Evolutionary conservation across 768 basidiomycete genomes (phyloP).

Genomic region (Tricholoma bakamatsutake): DNA sequence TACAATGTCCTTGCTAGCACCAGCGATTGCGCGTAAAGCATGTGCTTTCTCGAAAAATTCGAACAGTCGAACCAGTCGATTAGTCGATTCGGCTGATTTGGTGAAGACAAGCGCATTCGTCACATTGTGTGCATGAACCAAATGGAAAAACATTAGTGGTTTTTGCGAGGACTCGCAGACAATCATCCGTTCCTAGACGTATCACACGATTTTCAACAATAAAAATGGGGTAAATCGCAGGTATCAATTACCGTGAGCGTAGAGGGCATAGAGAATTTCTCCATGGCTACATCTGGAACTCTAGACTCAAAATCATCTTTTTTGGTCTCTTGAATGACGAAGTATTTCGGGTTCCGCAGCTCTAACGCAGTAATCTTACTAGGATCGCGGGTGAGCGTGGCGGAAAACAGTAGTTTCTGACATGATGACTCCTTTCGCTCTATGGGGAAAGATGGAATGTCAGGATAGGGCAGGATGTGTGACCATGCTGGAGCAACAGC

Average conservation of each 20-base stretch:
- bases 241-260: slow-evolving; percentile 55
- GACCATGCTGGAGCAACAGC: slow-evolving; percentile 60
- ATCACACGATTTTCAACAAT: neutral
- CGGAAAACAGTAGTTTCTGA: slow-evolving; percentile 94
- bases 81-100: slow-evolving; percentile 91
- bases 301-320: slow-evolving; percentile 27
- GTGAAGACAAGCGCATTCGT: slow-evolving; percentile 86
- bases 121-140: slow-evolving; percentile 59
- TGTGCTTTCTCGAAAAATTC: slow-evolving; percentile 67
- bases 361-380: slow-evolving; percentile 84
- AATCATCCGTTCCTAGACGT: slow-evolving; percentile 78
- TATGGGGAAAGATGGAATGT: slow-evolving; percentile 42
- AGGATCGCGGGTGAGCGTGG: slow-evolving; percentile 91
- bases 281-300: slow-evolving; percentile 54
- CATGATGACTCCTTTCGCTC: slow-evolving; percentile 64
- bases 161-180: slow-evolving; percentile 76
- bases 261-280: slow-evolving; percentile 77
- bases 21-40: slow-evolving; percentile 11
- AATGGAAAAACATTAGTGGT: slow-evolving; percentile 84
- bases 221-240: neutral
- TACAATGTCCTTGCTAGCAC: slow-evolving; percentile 26
- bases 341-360: slow-evolving; percentile 78
- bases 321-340: slow-evolving; percentile 64
- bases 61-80: slow-evolving; percentile 75
- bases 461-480: slow-evolving; percentile 33